Conservation (phyloP, 768 basidiomycete genomes). For the Phanerodontia chrysosporium region DNA sequence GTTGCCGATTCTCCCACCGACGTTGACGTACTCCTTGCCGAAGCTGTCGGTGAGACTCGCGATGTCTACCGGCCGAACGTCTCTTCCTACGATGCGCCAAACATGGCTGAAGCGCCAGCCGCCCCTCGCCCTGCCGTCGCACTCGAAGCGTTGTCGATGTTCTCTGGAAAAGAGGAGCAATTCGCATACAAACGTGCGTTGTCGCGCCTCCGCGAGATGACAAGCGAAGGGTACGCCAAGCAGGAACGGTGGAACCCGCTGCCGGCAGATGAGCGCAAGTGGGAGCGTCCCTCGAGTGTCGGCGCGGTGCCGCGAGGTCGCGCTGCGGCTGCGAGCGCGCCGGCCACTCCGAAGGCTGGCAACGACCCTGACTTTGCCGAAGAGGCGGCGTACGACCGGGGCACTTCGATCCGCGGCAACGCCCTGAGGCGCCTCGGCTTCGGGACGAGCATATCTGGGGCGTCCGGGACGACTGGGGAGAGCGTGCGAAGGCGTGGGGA, state of each 20-base stretch:
- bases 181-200: conserved; percentile 62
- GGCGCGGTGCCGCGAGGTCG: background rate
- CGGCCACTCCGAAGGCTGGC: background rate
- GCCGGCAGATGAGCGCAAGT: conserved; percentile 26
- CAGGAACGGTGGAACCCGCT: conserved; percentile 35
- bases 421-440: conserved; percentile 31
- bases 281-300: conserved; percentile 23
- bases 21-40: conserved; percentile 38
- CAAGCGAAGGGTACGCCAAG: conserved; percentile 32
- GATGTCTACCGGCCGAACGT: conserved; percentile 54
- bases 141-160: conserved; percentile 51
- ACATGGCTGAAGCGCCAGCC: conserved; percentile 27
- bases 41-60: conserved; percentile 46
- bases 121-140: conserved; percentile 22
- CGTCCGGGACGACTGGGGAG: conserved; percentile 36
- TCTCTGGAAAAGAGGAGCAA: conserved; percentile 56
- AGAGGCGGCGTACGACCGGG: conserved; percentile 20
- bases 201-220: conserved; percentile 56
- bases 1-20: conserved; percentile 5
- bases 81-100: conserved; percentile 42
- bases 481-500: conserved; percentile 3
- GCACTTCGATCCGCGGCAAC: conserved; percentile 2
- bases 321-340: background rate
- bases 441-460: conserved; percentile 36
- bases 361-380: conserved; percentile 19